Evolutionary conservation across 2,329 filamentous ascomycete genomes (phyloP).

Genomic region (Fusarium liriodendri): DNA sequence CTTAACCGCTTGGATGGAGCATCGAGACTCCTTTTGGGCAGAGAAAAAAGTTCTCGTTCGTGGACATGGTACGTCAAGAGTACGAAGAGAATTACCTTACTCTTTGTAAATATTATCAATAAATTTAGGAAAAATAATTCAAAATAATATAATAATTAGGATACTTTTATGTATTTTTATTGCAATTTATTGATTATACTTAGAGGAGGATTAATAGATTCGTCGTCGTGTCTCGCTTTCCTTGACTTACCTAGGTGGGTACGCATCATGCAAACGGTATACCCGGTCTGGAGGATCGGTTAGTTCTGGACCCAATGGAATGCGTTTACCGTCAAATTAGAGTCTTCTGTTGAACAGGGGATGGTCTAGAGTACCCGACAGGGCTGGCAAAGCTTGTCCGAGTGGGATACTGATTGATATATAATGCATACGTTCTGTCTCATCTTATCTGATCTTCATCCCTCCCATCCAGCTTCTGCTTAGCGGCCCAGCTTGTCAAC

Average conservation of each 20-base stretch:
- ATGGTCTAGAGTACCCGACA: background rate
- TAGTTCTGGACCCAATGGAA: background rate
- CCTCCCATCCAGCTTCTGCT: background rate
- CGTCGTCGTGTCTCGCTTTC: no score
- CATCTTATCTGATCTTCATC: background rate
- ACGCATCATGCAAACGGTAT: background rate
- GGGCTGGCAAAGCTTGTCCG: background rate
- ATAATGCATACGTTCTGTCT: background rate
- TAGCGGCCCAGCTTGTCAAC: background rate
- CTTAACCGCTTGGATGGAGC: background rate
- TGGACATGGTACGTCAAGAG: background rate
- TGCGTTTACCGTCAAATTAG: background rate
- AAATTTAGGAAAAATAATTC: no score
- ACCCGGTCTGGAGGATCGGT: background rate
- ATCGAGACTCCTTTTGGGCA: background rate
- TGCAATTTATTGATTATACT: no score
- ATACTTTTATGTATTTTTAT: no score
- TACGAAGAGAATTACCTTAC: no score
- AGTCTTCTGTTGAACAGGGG: background rate
- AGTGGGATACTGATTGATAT: background rate
- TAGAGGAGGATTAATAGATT: no score
- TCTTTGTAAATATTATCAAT: no score
- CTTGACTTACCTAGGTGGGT: no score
- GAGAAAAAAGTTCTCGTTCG: background rate
- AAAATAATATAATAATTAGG: no score